Base-by-base conservation (phyloP, 345 rosid species). In the Garcia nutans region DNA sequence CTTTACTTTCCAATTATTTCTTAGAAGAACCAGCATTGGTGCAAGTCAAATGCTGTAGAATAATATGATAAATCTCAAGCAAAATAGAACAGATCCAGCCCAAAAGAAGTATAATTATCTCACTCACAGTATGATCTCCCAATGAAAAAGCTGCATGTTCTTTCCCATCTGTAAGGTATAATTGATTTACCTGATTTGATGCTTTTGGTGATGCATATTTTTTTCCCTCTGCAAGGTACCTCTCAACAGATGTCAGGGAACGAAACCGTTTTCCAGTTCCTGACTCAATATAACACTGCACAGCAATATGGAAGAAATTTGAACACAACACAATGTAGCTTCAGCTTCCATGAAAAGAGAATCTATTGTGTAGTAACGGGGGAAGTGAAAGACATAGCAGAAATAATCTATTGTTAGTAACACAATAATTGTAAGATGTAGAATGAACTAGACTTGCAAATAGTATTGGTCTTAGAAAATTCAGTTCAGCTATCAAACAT, bases 211-310 rank as follows among this genome's bases (percentile, higher is more conserved):
- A 54, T 45, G 24, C 15, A 63, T 16, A 37, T 28, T 2, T 3
- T 42, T 62, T 63, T 6, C 13, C n/a, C 63, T 62, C 59, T 24
- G 24, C 16, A 66, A 81, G 76, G 54, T 80, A 73, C 73, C 81
- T 78, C 77, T 74, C 73, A 57, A 74, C 87, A 20, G 85, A 58
- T 56, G 37, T 15, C 68, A 65, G 68, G 26, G 87, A 85, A 59
- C 80, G 82, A 60, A 80, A 85, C 5, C 72, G 77, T 23, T 23
- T 52, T 28, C 84, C 78, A 74, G 83, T 83, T 49, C 76, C 86
- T 7, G 87, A 84, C 75, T 87, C 86, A 76, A 80, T 74, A 78
- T 80, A 83, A 72, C 37, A 70, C 88, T 83, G 85, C 82, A 75
- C 42, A 65, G 57, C 10, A 68, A 72, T 20, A 20, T 12, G 26